A percentile compares a stretch with the other conserved stretches of the same genome.
These are phyloP conservation scores for Rhodotorula paludigena DNA, from an alignment of 768 basidiomycete species.

Conservation along the genomic window DNA sequence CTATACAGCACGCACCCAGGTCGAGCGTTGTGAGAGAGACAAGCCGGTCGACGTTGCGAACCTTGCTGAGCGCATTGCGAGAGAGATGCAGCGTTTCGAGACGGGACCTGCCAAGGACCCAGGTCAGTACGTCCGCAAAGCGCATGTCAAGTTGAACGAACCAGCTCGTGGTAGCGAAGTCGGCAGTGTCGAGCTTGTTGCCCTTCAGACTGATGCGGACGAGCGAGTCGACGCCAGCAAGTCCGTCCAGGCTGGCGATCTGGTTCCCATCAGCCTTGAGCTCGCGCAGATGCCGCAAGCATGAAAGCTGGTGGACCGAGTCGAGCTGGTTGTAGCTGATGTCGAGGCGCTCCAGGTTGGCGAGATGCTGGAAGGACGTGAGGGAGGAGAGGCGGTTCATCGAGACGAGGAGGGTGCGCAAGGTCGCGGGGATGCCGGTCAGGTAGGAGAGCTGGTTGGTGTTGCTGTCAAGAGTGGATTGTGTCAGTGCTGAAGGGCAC, in stretches of 20 bases:
- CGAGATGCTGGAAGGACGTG: conserved; percentile 81
- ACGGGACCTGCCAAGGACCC: conserved; percentile 47
- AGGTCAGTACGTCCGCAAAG: conserved; percentile 27
- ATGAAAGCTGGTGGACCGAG: conserved; percentile 70
- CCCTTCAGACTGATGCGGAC: conserved; percentile 75
- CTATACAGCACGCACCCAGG: conserved; percentile 60
- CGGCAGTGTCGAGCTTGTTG: conserved; percentile 62
- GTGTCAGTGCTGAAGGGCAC: too few relatives aligned
- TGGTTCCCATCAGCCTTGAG: conserved; percentile 83
- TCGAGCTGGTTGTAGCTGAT: conserved; percentile 86
- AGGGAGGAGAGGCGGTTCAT: conserved; percentile 68
- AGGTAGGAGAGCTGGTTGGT: conserved; percentile 50
- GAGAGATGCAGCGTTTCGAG: conserved; percentile 80
- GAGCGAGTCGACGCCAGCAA: conserved; percentile 73
- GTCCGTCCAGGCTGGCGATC: conserved; percentile 66
- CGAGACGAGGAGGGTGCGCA: conserved; percentile 47
- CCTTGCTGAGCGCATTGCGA: conserved; percentile 61
- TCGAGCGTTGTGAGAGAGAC: conserved; percentile 63
- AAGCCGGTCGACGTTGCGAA: conserved; percentile 58
- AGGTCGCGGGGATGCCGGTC: conserved; percentile 49
- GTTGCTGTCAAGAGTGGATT: conserved; percentile 37
- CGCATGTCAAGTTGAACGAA: conserved; percentile 50
- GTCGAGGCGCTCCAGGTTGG: conserved; percentile 80
- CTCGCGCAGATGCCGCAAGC: conserved; percentile 78
- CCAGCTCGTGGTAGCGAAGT: conserved; percentile 66